A percentile compares a stretch with the other conserved stretches of the same genome.
These are phyloP conservation scores for Calonectria pauciramosa DNA, from an alignment of 2,329 filamentous ascomycete species.

Conservation along the genomic window DNA sequence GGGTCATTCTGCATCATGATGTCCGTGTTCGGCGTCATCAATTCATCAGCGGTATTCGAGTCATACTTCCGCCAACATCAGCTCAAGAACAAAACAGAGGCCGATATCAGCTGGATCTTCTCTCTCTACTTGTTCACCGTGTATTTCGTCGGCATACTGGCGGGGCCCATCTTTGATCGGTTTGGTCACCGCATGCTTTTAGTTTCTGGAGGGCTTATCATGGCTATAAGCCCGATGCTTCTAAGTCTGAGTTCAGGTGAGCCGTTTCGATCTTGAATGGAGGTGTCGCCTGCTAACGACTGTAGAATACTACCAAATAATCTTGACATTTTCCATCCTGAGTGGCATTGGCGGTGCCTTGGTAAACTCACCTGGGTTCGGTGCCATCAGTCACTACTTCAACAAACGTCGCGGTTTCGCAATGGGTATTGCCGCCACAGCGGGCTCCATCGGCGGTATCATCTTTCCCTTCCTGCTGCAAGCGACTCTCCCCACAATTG, in stretches of 20 bases:
- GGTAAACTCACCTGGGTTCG: conserved; percentile 82
- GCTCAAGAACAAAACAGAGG: not conserved
- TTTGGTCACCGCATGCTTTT: not conserved
- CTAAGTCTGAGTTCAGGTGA: not conserved
- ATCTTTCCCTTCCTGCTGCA: conserved; percentile 68
- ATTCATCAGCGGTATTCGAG: not conserved
- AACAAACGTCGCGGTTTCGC: conserved; percentile 79
- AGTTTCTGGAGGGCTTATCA: not conserved
- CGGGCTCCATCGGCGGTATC: conserved; percentile 79
- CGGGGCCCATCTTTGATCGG: not conserved
- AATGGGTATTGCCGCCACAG: conserved; percentile 83
- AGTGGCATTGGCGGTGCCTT: conserved; percentile 80
- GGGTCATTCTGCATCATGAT: not conserved
- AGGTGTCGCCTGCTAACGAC: not conserved
- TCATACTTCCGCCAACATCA: not conserved
- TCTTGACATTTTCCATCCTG: conserved; percentile 81
- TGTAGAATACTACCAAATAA: conserved; percentile 79
- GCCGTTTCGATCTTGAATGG: not conserved
- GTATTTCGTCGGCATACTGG: not conserved
- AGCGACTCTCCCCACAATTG: conserved; percentile 58
- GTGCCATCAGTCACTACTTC: conserved; percentile 85
- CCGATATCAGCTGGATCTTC: not conserved
- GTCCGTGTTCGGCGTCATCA: not conserved
- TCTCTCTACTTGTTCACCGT: not conserved
- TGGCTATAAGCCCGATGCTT: not conserved